Evolutionary conservation across 176 grass and related monocot species (phyloP).

Genomic region (Phragmites australis): DNA sequence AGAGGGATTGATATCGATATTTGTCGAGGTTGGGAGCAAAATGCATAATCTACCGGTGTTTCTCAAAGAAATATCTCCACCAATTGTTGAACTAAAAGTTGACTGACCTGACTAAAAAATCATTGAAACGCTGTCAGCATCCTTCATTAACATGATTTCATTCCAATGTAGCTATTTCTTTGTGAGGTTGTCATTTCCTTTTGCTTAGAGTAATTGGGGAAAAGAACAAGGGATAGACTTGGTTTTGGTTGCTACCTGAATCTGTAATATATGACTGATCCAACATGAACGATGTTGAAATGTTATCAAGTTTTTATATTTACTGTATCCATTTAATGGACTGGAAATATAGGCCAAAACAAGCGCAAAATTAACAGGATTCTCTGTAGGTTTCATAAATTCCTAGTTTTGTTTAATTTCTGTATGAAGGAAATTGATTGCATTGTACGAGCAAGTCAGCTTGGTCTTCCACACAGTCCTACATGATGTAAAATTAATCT

Average conservation of each 20-base stretch:
- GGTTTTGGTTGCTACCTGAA: background rate
- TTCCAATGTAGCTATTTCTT: background rate
- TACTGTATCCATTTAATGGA: background rate
- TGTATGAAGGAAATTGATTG: constrained; percentile 11
- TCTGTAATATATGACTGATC: background rate
- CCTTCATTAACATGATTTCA: background rate
- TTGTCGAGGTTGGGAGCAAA: background rate
- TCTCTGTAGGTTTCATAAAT: background rate
- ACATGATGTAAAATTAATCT: constrained; percentile 31
- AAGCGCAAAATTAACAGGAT: background rate
- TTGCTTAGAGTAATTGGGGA: background rate
- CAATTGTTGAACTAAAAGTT: background rate
- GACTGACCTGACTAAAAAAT: background rate
- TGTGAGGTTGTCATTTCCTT: background rate
- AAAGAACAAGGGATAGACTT: background rate
- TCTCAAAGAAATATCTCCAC: background rate
- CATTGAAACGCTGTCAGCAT: background rate
- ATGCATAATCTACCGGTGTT: background rate
- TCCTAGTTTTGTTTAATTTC: background rate
- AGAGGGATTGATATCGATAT: background rate
- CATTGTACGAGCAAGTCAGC: constrained; percentile 32
- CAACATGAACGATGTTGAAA: background rate
- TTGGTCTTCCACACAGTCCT: constrained; percentile 50
- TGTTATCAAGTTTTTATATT: background rate
- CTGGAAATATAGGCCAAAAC: background rate